phyloP scores from a whole-genome alignment of 257 asterid species.

The Nicotiana benthamiana region DNA sequence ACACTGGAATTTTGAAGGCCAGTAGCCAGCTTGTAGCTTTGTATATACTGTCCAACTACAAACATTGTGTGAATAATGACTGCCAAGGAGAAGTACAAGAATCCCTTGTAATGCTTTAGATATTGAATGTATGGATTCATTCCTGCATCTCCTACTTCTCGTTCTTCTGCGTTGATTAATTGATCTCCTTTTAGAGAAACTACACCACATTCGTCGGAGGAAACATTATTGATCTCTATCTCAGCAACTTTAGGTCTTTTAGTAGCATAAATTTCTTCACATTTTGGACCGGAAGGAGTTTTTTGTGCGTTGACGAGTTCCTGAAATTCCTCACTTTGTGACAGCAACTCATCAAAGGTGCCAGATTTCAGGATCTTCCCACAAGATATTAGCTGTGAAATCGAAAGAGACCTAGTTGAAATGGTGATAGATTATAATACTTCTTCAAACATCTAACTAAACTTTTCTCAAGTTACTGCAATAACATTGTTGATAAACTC shows the following conservation, averaged over 20 bases:
- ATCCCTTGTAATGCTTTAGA: constrained; percentile 61
- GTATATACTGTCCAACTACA: constrained; percentile 46
- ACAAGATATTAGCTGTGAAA: constrained; percentile 31
- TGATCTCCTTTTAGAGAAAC: constrained; percentile 36
- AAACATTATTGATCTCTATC: constrained; percentile 18
- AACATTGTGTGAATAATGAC: constrained; percentile 39
- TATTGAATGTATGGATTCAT: constrained; percentile 64
- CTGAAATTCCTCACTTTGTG: constrained; percentile 30
- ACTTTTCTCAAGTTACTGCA: no score
- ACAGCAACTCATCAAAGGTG: constrained; percentile 26
- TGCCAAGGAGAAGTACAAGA: constrained; percentile 38
- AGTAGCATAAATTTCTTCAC: constrained; percentile 19
- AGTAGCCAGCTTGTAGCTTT: constrained; percentile 87
- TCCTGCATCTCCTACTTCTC: constrained; percentile 76
- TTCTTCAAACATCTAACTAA: neutral
- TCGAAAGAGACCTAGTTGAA: neutral
- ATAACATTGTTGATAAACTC: no score
- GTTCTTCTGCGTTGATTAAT: constrained; percentile 76
- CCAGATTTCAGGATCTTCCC: constrained; percentile 29
- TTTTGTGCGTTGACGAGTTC: constrained; percentile 44
- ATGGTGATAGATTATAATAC: neutral
- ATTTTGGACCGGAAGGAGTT: constrained; percentile 32
- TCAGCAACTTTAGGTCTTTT: constrained; percentile 7
- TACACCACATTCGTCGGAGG: constrained; percentile 8
- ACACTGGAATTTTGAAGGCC: constrained; percentile 49